A percentile compares a stretch with the other conserved stretches of the same genome.
These are phyloP conservation scores for Scleroderma citrinum DNA, from an alignment of 768 basidiomycete genomes.

Conservation along the genomic window DNA sequence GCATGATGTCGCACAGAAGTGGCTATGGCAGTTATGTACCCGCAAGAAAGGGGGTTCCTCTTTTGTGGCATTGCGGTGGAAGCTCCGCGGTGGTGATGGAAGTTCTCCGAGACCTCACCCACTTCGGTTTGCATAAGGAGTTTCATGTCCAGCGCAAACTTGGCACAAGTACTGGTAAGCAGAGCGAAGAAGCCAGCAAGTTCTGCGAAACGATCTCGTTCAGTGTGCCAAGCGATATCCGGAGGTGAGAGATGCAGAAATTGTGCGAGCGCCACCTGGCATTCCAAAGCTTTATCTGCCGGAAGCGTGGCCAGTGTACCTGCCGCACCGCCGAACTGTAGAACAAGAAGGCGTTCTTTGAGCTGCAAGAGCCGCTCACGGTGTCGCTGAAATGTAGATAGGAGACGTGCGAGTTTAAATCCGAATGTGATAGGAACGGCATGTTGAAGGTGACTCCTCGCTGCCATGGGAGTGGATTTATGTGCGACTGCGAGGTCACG, in stretches of 20 bases:
- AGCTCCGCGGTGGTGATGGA: slow-evolving; percentile 38
- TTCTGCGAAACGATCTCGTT: slow-evolving; percentile 40
- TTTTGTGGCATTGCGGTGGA: slow-evolving; percentile 49
- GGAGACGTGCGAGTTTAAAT: slow-evolving; percentile 41
- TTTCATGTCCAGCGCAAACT: slow-evolving; percentile 41
- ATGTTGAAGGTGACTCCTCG: slow-evolving; percentile 42
- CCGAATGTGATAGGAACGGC: slow-evolving; percentile 44
- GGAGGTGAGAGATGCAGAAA: slow-evolving; percentile 16
- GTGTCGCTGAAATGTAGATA: slow-evolving; percentile 39
- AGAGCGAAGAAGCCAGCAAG: slow-evolving; percentile 40
- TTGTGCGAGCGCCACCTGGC: slow-evolving; percentile 19
- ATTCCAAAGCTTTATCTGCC: slow-evolving; percentile 26
- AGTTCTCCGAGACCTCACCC: slow-evolving; percentile 40
- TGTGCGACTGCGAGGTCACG: slow-evolving; percentile 25
- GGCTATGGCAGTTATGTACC: slow-evolving; percentile 39
- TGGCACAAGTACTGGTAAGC: slow-evolving; percentile 41
- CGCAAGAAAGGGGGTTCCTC: slow-evolving; percentile 41
- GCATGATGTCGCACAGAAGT: slow-evolving; percentile 37
- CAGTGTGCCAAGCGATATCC: slow-evolving; percentile 35
- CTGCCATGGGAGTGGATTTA: slow-evolving; percentile 38
- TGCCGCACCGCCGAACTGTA: slow-evolving; percentile 42
- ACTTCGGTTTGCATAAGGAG: slow-evolving; percentile 45
- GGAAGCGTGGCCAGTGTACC: slow-evolving; percentile 41
- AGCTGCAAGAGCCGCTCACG: slow-evolving; percentile 33
- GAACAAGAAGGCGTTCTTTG: slow-evolving; percentile 31